Base-by-base conservation (phyloP, 306 rosid genomes). In the Senna siamea region DNA sequence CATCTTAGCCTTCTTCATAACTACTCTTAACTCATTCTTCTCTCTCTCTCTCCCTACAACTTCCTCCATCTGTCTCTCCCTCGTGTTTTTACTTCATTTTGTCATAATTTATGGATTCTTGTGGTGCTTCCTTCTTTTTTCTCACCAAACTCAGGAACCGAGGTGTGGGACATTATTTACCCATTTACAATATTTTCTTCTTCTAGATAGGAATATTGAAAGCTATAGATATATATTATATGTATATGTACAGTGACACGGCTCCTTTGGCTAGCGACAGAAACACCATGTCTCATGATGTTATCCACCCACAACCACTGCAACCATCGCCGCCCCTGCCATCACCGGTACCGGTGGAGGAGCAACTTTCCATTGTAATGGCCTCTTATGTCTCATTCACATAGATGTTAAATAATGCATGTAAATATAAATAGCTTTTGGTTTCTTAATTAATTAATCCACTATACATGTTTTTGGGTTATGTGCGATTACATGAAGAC, bases 301-400 rank as follows among this genome's bases (percentile, higher is more conserved):
- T 85, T 64, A 83, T 79, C 72, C 81, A 78, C 68, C 88, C 76
- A 72, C 78, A 12, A 13, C 51, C 0, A 4, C 17, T n/a, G 6
- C 85, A 52, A 37, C 40, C 40, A 7, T 37, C 40, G 40, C 40
- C 40, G 40, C 40, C 40, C 6, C 8, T 37, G 40, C 86, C 73
- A 66, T 76, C 18, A 15, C 53, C 18, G 1, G 6, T n/a, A 0
- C 82, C 77, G 53, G 61, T 12, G 15, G 85, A 74, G 22, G 86
- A 84, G 6, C 81, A 81, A 67, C 84, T 78, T 43, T 74, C 87
- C 76, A 26, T 82, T 75, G 92, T 87, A 87, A 85, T 65, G 9
- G 10, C 55, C 60, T 57, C 30, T 0, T 10, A 41, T 70, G 13
- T 60, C 71, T 47, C 53, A n/a, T 43, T 65, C 46, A 28, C 2